These are phyloP conservation scores for Dictyostelium purpureum DNA, from an alignment of 78 protist species.

Conservation along the genomic window DNA sequence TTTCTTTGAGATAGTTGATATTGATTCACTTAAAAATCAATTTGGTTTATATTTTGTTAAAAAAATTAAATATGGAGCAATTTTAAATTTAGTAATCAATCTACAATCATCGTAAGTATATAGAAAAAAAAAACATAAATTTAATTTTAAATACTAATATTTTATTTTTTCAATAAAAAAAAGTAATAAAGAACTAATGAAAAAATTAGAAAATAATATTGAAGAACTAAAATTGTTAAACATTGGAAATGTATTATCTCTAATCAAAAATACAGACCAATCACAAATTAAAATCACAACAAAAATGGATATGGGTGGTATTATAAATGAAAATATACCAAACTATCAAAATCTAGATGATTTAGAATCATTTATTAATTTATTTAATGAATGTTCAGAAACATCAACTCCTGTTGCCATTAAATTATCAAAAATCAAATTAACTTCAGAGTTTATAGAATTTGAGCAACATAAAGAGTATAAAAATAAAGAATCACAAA, in stretches of 20 bases:
- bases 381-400: neutral
- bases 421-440: neutral
- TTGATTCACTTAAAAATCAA: neutral
- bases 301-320: neutral
- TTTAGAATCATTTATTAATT: neutral
- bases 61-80: conserved; percentile 11
- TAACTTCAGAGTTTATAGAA: no score
- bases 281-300: neutral
- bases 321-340: neutral
- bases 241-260: no score
- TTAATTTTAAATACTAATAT: neutral
- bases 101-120: neutral
- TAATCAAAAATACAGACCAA: neutral
- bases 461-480: conserved; percentile 12
- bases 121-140: neutral
- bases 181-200: neutral
- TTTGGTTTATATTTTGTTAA: neutral
- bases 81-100: neutral
- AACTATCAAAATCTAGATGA: neutral
- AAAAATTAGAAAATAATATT: neutral
- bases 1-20: neutral
- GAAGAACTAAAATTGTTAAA: neutral
- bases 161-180: neutral
- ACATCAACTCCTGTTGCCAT: neutral
- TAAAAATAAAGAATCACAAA: neutral